Evolutionary conservation across 2,329 filamentous ascomycete genomes (phyloP).

Genomic region (Amphichorda felina): DNA sequence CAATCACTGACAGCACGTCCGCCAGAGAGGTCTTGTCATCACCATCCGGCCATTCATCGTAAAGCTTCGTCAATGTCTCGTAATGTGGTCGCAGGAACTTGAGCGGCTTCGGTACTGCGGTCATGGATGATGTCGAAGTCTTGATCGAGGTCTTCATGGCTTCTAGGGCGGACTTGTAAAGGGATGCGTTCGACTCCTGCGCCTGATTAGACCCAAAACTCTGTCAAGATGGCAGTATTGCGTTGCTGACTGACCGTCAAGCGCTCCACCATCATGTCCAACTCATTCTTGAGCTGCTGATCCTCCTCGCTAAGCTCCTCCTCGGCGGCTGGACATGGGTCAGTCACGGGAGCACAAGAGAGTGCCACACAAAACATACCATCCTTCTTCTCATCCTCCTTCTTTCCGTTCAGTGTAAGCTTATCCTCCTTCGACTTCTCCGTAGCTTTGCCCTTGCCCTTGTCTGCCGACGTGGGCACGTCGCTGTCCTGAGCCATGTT

Average conservation of each 20-base stretch:
- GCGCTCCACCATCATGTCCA: conserved; percentile 95
- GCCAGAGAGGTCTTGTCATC: conserved; percentile 83
- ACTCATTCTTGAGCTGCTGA: conserved; percentile 93
- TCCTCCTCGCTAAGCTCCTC: conserved; percentile 98
- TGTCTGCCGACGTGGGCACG: conserved; percentile 72
- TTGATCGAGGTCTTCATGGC: conserved; percentile 98
- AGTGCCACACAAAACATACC: conserved; percentile 19
- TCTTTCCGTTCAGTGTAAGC: conserved; percentile 58
- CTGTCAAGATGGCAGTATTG: neutral
- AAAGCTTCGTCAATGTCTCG: conserved; percentile 73
- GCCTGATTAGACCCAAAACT: conserved; percentile 6
- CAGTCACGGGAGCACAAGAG: conserved; percentile 1
- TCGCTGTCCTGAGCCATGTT: conserved; percentile 92
- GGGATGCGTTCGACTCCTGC: conserved; percentile 72
- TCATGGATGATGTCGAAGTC: conserved; percentile 99
- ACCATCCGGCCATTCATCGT: conserved; percentile 78
- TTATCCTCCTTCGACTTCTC: conserved; percentile 62
- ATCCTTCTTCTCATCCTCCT: conserved; percentile 50
- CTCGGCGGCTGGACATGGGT: conserved; percentile 23
- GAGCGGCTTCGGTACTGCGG: conserved; percentile 92
- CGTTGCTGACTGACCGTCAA: conserved; percentile 52
- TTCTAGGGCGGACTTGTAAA: conserved; percentile 88
- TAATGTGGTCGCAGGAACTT: conserved; percentile 98
- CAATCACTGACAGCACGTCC: conserved; percentile 92
- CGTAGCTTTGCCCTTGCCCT: conserved; percentile 90